These are phyloP conservation scores for Ochetophila trinervis DNA, from an alignment of 306 rosid species.

Conservation along the genomic window DNA sequence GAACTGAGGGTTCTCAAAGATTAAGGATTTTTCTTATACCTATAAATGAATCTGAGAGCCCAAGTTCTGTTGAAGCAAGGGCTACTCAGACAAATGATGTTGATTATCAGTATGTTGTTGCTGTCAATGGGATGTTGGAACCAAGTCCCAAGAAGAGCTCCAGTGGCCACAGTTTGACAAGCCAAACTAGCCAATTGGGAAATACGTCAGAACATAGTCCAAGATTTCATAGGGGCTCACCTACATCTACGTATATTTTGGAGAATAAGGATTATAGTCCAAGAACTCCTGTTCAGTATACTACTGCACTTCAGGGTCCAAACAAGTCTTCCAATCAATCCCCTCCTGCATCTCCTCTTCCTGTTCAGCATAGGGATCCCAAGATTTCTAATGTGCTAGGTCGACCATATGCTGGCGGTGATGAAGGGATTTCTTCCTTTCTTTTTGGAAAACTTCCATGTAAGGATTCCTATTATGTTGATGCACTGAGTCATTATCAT, in stretches of 20 bases:
- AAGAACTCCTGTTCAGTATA: conserved; percentile 43
- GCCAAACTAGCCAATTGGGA: conserved; percentile 60
- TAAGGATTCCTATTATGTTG: conserved; percentile 45
- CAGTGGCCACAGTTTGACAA: conserved; percentile 48
- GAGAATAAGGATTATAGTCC: conserved; percentile 52
- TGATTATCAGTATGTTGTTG: conserved; percentile 70
- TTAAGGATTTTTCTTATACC: conserved; percentile 79
- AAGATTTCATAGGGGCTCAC: conserved; percentile 40
- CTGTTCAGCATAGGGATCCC: conserved; percentile 43
- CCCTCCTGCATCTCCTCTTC: conserved; percentile 42
- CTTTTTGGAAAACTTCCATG: conserved; percentile 38
- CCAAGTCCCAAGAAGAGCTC: conserved; percentile 51
- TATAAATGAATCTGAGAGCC: conserved; percentile 64
- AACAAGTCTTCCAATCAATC: conserved; percentile 43
- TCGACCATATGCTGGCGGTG: conserved; percentile 31
- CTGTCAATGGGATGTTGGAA: conserved; percentile 74
- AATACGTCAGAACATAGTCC: conserved; percentile 59
- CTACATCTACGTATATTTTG: conserved; percentile 39
- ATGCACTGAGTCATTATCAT: conserved; percentile 41
- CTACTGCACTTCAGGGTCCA: conserved; percentile 40
- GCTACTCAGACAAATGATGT: conserved; percentile 44
- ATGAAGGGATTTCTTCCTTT: conserved; percentile 43
- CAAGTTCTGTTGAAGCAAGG: conserved; percentile 53
- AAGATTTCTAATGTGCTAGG: conserved; percentile 40
- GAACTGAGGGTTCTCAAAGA: conserved; percentile 68